phyloP scores from a whole-genome alignment of 371 early-diverging fungal genomes.

The Mortierella sp. region DNA sequence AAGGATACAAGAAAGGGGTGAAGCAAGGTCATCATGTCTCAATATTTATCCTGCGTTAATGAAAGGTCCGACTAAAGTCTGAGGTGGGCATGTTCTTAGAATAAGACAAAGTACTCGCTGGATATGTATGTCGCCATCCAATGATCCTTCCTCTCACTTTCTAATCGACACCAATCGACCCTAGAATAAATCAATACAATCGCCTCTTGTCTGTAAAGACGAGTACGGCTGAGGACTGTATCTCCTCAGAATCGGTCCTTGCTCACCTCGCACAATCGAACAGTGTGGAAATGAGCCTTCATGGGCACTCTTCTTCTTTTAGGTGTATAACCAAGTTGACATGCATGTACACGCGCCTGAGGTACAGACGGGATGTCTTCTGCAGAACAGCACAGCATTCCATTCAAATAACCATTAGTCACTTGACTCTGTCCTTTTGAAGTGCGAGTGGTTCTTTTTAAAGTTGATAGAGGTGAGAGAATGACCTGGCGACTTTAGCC shows the following conservation, averaged over 20 bases:
- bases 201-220: not conserved
- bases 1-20: conserved; percentile 7
- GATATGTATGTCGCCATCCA: not conserved
- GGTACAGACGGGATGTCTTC: not conserved
- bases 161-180: no score
- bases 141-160: not conserved
- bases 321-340: not conserved
- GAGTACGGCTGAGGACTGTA: not conserved
- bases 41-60: conserved; percentile 6
- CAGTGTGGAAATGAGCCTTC: not conserved
- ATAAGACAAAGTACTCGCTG: not conserved
- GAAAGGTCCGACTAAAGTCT: not conserved
- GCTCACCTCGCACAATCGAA: conserved; percentile 7
- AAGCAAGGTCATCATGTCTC: conserved; percentile 7
- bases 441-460: not conserved
- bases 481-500: not conserved
- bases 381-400: not conserved
- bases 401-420: not conserved
- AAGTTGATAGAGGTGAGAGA: not conserved
- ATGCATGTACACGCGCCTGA: not conserved
- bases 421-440: not conserved
- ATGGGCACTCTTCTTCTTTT: not conserved
- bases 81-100: not conserved
- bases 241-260: not conserved
- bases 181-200: not conserved